A percentile compares a stretch with the other conserved stretches of the same genome.
Conservation (phyloP, 1,139 yeast genomes). For the Geotrichum restrictum region DNA sequence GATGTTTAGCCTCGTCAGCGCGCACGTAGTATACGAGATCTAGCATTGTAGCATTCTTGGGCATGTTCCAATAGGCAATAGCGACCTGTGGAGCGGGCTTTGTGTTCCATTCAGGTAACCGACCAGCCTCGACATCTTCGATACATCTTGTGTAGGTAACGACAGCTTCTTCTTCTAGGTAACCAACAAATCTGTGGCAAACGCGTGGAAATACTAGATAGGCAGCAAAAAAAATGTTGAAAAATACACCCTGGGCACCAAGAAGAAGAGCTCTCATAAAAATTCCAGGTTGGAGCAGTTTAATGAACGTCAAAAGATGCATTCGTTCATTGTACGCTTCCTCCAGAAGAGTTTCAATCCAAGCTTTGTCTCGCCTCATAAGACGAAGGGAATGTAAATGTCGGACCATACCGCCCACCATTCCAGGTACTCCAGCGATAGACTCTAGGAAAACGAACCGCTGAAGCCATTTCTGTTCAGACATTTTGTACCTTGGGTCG, state of each 20-base stretch:
- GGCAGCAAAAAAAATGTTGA: conserved; percentile 59
- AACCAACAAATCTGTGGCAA: conserved; percentile 76
- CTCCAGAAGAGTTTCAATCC: conserved; percentile 70
- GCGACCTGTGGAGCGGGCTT: conserved; percentile 48
- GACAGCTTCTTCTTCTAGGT: conserved; percentile 76
- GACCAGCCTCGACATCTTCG: conserved; percentile 51
- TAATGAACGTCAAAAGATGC: conserved; percentile 68
- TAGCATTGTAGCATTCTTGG: conserved; percentile 49
- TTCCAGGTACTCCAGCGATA: conserved; percentile 77
- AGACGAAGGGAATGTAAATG: conserved; percentile 61
- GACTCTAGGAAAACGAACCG: conserved; percentile 65
- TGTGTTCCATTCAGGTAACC: conserved; percentile 48
- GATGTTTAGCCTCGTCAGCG: conserved; percentile 69
- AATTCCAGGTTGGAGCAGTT: conserved; percentile 61
- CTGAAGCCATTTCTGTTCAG: conserved; percentile 64
- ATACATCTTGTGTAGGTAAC: conserved; percentile 63
- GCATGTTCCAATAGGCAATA: conserved; percentile 57
- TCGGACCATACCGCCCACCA: conserved; percentile 67
- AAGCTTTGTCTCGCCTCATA: conserved; percentile 64
- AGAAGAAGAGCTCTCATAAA: conserved; percentile 55
- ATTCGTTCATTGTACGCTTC: conserved; percentile 79
- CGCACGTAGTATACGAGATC: conserved; percentile 58
- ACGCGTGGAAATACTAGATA: conserved; percentile 59
- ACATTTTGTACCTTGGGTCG: conserved; percentile 54
- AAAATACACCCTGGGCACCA: conserved; percentile 69